These are phyloP conservation scores for Erysimum cheiranthoides DNA, from an alignment of 345 rosid genomes.

Conservation along the genomic window DNA sequence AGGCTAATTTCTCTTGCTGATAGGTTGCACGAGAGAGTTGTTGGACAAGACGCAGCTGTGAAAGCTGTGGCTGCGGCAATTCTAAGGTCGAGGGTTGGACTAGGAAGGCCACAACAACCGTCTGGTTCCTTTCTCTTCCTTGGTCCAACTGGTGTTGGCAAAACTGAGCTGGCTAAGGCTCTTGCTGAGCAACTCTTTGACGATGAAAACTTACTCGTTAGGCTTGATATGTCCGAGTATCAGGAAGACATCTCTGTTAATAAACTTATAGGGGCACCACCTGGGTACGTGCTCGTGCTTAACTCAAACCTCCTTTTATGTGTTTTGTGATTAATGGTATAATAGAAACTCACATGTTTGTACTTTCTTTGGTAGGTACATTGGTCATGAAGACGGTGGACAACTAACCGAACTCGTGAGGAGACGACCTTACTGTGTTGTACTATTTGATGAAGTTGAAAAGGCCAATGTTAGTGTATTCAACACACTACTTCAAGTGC, in stretches of 20 bases:
- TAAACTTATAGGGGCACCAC: conserved; percentile 77
- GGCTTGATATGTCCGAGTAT: conserved; percentile 89
- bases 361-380: conserved; percentile 53
- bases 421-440: conserved; percentile 79
- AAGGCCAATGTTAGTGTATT: conserved; percentile 81
- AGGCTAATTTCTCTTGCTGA: conserved; percentile 69
- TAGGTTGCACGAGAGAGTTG: conserved; percentile 81
- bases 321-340: conserved; percentile 3
- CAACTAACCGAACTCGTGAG: conserved; percentile 89
- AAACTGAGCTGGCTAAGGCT: conserved; percentile 88
- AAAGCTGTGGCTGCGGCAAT: conserved; percentile 76
- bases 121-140: conserved; percentile 76
- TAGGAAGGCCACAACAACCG: conserved; percentile 88
- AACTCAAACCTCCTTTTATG: background rate
- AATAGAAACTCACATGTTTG: background rate
- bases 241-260: conserved; percentile 69
- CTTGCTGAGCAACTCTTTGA: conserved; percentile 89
- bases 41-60: conserved; percentile 78
- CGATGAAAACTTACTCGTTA: conserved; percentile 68
- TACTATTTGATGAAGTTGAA: conserved; percentile 88
- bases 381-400: conserved; percentile 92
- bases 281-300: conserved; percentile 61
- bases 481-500: conserved; percentile 81
- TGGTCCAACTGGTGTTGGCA: conserved; percentile 88
- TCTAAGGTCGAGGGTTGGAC: conserved; percentile 71